Percentiles rank a stretch among this genome's conserved stretches.
phyloP scores from a whole-genome alignment of 257 asterid genomes.

The Nicotiana obtusifolia region DNA sequence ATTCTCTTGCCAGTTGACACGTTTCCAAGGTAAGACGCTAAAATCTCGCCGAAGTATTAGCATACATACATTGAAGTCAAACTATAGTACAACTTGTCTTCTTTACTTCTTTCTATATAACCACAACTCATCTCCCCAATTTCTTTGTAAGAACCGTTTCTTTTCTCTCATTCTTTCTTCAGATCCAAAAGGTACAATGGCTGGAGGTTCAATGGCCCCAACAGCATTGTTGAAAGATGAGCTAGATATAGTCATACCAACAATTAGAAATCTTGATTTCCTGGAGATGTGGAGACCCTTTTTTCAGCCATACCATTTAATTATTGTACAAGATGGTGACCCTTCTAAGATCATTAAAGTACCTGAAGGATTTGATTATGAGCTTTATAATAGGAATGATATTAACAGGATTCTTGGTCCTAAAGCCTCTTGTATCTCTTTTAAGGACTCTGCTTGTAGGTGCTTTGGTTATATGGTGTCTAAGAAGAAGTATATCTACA shows the following conservation, averaged over 20 bases:
- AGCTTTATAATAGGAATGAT: constrained; percentile 17
- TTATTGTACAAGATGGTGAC: constrained; percentile 22
- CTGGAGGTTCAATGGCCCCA: neutral
- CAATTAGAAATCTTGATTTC: constrained; percentile 17
- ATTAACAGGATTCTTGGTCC: constrained; percentile 20
- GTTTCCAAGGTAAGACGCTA: neutral
- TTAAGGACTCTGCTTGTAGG: constrained; percentile 23
- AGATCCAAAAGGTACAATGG: constrained; percentile 3
- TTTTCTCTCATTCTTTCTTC: neutral
- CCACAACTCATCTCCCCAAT: neutral
- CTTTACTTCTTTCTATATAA: neutral
- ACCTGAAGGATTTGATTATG: constrained; percentile 17
- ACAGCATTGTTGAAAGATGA: constrained; percentile 18
- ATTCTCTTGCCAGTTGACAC: neutral
- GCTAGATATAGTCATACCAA: constrained; percentile 15
- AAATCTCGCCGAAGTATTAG: neutral
- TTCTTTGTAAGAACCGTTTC: neutral
- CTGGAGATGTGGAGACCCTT: constrained; percentile 19
- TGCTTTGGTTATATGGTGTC: constrained; percentile 23
- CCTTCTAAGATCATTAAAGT: constrained; percentile 13
- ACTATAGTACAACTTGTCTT: neutral
- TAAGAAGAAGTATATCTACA: constrained; percentile 19
- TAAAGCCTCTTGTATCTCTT: constrained; percentile 12
- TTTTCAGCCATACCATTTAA: constrained; percentile 12
- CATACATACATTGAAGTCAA: neutral